Evolutionary conservation across 148 eudicot genomes (phyloP), one percentile per base, ranked within the genome.

Genomic region (Rhododendron ferrugineum): DNA sequence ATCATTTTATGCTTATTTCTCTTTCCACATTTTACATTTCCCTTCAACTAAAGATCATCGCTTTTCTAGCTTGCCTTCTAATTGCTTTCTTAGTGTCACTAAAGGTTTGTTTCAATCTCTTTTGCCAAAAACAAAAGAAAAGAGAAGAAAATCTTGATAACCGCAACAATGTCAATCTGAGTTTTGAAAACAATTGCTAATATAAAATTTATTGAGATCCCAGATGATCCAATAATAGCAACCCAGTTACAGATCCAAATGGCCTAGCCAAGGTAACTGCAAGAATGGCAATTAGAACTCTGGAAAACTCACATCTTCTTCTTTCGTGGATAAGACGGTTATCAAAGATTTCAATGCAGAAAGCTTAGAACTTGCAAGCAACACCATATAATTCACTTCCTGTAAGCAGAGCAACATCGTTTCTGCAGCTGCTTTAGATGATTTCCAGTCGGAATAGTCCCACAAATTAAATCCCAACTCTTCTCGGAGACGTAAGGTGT

Each of bases 401-500:
- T 91, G 88, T 88, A 94, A 84, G 76, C 86, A 87, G 84, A 85
- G 88, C 72, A 95, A 82, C 93, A 92, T 83, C 74, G 87, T 90
- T 87, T 95, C 95, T 85, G 92, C 98, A 30, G 91, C 89, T 70
- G 79, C 85, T 84, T 93, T 93, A 3, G 96, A 97, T 75, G 88
- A 89, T 88, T 90, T 93, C 98, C 95, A 94, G 49, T 91, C 89
- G 0, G 94, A 89, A 86, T 86, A 88, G 88, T 90, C 94, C 98
- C 98, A 97, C 85, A 90, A 81, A 79, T 94, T 92, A 80, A 95
- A 85, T 87, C 98, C 98, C 79, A 91, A 85, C 87, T 95, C 99
- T 72, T 86, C 86, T 85, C 83, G 90, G 22, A 97, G 88, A 84
- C 91, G 93, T 50, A 16, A 79, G 82, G 88, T 81, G 85, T 97